Conservation (phyloP, 2,329 filamentous ascomycete genomes). For the Hansfordia pulvinata region DNA sequence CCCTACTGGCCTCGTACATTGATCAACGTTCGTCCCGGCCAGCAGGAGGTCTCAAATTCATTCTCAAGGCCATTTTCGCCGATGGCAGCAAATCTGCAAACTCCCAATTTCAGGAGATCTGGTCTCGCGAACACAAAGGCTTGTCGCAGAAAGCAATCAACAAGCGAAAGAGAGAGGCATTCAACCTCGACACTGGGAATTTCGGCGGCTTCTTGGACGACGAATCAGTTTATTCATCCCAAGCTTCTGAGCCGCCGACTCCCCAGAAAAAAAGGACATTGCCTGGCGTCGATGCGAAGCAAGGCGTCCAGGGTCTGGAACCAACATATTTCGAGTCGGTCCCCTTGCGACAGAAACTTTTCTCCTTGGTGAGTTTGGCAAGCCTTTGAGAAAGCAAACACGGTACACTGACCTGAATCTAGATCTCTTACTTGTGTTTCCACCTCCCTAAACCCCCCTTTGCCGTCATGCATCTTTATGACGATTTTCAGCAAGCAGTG, state of each 20-base stretch:
- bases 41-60: constrained; percentile 29
- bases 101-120: constrained; percentile 51
- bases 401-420: constrained; percentile 7
- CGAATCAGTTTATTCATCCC: constrained; percentile 30
- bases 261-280: constrained; percentile 23
- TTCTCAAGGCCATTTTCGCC: constrained; percentile 55
- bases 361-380: constrained; percentile 32
- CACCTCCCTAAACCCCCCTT: constrained; percentile 28
- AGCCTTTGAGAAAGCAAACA: not conserved
- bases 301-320: constrained; percentile 19
- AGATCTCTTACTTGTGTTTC: constrained; percentile 29
- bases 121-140: constrained; percentile 47
- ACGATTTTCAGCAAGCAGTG: constrained; percentile 40
- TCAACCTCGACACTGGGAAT: constrained; percentile 46
- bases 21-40: constrained; percentile 29
- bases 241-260: constrained; percentile 30
- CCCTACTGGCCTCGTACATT: constrained; percentile 49
- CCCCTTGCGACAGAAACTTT: constrained; percentile 46
- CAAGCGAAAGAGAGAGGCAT: constrained; percentile 33
- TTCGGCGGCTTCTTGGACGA: constrained; percentile 49
- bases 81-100: constrained; percentile 41
- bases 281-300: constrained; percentile 12
- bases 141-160: constrained; percentile 24
- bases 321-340: constrained; percentile 38
- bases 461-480: constrained; percentile 40